phyloP scores from a whole-genome alignment of 371 early-diverging fungal species.

The Aphelidium insulamus region DNA sequence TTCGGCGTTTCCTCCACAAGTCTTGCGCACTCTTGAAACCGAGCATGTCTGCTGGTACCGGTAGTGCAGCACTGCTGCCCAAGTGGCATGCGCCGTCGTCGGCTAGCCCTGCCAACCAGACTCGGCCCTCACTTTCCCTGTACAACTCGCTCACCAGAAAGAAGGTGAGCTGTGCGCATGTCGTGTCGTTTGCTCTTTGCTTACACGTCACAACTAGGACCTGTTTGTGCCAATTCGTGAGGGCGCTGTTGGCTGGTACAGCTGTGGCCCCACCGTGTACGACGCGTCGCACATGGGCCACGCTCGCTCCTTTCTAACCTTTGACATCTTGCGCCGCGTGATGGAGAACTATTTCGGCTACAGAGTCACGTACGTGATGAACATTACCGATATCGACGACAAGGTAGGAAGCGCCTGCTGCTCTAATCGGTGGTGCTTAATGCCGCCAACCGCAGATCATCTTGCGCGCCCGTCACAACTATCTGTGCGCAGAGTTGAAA shows the following conservation, averaged over 20 bases:
- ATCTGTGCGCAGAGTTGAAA: conserved; percentile 43
- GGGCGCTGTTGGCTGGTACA: conserved; percentile 79
- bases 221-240: conserved; percentile 62
- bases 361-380: conserved; percentile 91
- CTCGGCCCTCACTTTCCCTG: conserved; percentile 24
- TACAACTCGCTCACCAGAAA: conserved; percentile 54
- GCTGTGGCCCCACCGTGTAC: conserved; percentile 99
- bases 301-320: conserved; percentile 84
- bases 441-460: conserved; percentile 39
- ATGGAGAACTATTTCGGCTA: conserved; percentile 91
- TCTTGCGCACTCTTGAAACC: too few relatives aligned
- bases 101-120: conserved; percentile 2
- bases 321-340: conserved; percentile 91
- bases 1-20: too few relatives aligned
- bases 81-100: too few relatives aligned
- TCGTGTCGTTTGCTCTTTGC: background rate
- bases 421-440: background rate
- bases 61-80: too few relatives aligned
- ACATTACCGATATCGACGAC: conserved; percentile 99
- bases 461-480: conserved; percentile 64
- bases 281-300: conserved; percentile 97
- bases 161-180: conserved; percentile 17
- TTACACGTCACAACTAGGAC: conserved; percentile 22
- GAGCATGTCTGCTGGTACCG: too few relatives aligned
- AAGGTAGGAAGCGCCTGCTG: conserved; percentile 31